Base-by-base conservation (phyloP, 1,284 basidiomycete genomes). In the Ganoderma boninense region DNA sequence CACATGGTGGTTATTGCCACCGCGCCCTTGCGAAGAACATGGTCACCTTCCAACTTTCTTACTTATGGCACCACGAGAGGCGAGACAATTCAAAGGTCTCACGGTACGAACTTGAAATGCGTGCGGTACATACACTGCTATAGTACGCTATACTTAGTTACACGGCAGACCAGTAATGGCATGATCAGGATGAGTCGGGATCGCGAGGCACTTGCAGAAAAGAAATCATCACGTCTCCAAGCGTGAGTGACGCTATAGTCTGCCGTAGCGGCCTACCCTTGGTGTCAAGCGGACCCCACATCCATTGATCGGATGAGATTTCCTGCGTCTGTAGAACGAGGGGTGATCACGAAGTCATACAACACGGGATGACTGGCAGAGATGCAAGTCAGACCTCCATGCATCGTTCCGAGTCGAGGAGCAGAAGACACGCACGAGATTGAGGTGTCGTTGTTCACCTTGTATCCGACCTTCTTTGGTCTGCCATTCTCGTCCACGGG, bases 401-500 rank as follows among this genome's bases (percentile, higher is more conserved):
- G 3, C 14, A 35, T 10, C 29, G 18, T 26, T 18, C 2, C 0
- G 29, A 32, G 29, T 32, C 29, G 29, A 18, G 14, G 64, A 7
- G 32, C 4, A 32, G 7, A 26, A 35, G 10, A 16, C n/a, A 29
- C 69, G 38, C 29, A 71, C 69, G 69, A 64, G 4, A 68, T 49
- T 2, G 62, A n/a, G 1, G 10, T 29, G 10, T 65, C 35, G 11
- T 52, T 65, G 14, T 52, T 54, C 43, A 62, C 44, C 13, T 49
- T 62, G 26, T 67, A 54, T 29, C 62, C 32, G 4, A 68, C 38
- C 49, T 65, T 38, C 32, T 62, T 23, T 4, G 66, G 66, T 2
- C 20, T 2, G 2, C 71, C 71, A 8, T 62, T 20, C 13, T 52
- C 61, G 40, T 70, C 68, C 7, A 68, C 7, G 5, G 71, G 68